These are phyloP conservation scores for Infundibulicybe gibba DNA, from an alignment of 768 basidiomycete species.

Conservation along the genomic window DNA sequence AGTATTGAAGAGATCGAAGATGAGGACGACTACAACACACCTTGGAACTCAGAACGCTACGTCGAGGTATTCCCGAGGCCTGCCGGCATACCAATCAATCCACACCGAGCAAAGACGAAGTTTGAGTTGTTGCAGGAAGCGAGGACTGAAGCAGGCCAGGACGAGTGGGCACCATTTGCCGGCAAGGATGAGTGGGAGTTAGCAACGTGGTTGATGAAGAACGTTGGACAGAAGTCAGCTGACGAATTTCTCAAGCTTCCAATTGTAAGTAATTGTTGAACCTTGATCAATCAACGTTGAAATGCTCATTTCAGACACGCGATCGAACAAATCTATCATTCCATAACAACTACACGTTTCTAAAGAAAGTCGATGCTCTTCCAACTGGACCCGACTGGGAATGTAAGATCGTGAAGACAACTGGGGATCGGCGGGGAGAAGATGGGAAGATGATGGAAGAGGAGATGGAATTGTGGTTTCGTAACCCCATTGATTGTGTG, in stretches of 20 bases:
- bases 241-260: conserved; percentile 24
- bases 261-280: conserved; percentile 12
- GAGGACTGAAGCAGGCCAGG: neutral
- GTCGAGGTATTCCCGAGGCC: neutral
- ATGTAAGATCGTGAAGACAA: conserved; percentile 6
- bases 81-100: neutral
- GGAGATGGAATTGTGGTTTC: conserved; percentile 20
- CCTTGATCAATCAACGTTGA: neutral
- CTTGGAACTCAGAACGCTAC: neutral
- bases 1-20: neutral
- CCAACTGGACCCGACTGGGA: conserved; percentile 10
- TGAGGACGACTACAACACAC: neutral
- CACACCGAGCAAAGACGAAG: neutral
- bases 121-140: neutral
- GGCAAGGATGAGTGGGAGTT: conserved; percentile 23
- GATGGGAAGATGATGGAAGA: conserved; percentile 6
- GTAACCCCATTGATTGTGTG: conserved; percentile 17
- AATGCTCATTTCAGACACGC: neutral
- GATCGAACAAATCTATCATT: conserved; percentile 4
- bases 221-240: conserved; percentile 20
- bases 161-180: conserved; percentile 16
- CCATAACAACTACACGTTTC: conserved; percentile 5
- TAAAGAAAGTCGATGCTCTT: conserved; percentile 11
- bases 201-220: conserved; percentile 25
- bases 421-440: conserved; percentile 5